phyloP scores from a whole-genome alignment of 1,284 basidiomycete genomes.

The Mycena citricolor region DNA sequence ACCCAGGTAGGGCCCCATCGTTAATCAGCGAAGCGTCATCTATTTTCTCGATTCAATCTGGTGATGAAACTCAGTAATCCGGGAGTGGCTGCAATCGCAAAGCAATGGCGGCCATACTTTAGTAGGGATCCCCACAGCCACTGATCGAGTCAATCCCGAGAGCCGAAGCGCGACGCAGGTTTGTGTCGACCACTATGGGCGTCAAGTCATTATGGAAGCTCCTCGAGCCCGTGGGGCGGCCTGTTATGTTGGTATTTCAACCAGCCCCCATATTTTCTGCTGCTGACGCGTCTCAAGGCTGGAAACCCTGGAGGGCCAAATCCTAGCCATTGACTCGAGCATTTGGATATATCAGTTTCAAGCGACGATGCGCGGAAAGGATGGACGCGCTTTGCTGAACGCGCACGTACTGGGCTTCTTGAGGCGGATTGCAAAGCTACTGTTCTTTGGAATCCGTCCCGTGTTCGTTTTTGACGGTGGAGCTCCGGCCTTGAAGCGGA shows the following conservation, averaged over 20 bases:
- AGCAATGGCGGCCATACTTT: too few species aligned
- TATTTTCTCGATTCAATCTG: too few species aligned
- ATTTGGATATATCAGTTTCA: slow-evolving; percentile 99
- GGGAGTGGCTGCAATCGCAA: too few species aligned
- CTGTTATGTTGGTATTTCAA: slow-evolving; percentile 67
- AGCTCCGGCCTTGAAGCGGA: slow-evolving; percentile 83
- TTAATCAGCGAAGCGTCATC: too few species aligned
- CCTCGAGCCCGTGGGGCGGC: slow-evolving; percentile 85
- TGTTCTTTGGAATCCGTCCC: slow-evolving; percentile 96
- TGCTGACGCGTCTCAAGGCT: slow-evolving; percentile 49
- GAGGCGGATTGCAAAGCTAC: slow-evolving; percentile 88
- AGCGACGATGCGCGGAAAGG: slow-evolving; percentile 98
- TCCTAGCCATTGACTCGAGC: slow-evolving; percentile 95
- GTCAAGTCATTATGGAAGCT: slow-evolving; percentile 94
- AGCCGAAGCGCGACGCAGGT: too few species aligned
- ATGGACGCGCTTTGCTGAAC: slow-evolving; percentile 87
- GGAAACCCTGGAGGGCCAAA: slow-evolving; percentile 88
- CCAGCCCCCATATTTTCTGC: slow-evolving; percentile 8
- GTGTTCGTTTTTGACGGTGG: slow-evolving; percentile 98
- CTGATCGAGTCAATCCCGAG: too few species aligned
- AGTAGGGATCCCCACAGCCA: too few species aligned
- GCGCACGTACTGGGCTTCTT: slow-evolving; percentile 96
- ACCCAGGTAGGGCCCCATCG: too few species aligned
- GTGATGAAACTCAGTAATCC: too few species aligned
- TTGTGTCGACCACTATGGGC: slow-evolving; percentile 76